Base-by-base conservation (phyloP, 1,284 basidiomycete genomes). In the Athelia sp. region DNA sequence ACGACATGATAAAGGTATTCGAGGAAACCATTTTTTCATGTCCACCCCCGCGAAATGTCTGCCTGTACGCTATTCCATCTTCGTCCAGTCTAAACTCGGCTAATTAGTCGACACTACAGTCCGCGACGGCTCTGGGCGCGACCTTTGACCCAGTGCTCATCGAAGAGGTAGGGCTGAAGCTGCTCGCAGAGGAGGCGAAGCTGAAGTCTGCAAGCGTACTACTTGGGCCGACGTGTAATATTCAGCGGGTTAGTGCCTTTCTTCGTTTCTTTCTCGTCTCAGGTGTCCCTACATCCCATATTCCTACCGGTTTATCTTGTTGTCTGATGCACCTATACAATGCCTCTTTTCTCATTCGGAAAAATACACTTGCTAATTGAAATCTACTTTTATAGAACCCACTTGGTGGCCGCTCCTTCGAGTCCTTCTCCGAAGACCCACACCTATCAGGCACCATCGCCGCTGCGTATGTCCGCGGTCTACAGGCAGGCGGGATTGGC, bases 351-450 rank as follows among this genome's bases (percentile, higher is more conserved):
- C 14, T 29, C 22, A 9, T 17, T 17, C 43, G 1, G 19, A 23
- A 23, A 43, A 44, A 29, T 44, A 17, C 21, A 48, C 21, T n/a
- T n/a, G n/a, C n/a, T n/a, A n/a, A 51, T 51, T 55, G 18, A 57
- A 19, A 17, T 21, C 13, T 22, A 24, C 14, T 43, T 3, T 54
- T 48, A 9, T 50, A 81, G 79, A 82, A 73, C 54, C 88, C 88
- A 2, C 74, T 86, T 11, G 87, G 87, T 18, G 88, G 88, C 43
- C 70, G 87, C 52, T 86, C 78, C 54, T 87, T 87, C 57, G 84
- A 88, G 62, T 85, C 82, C 38, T 91, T 88, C 69, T 87, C 87
- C 0, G 90, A 92, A 62, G 90, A 93, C 59, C 88, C 90, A 1
- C 67, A 79, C 49, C 74, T 89, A 4, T 84, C 84, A 18, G 90